Base-by-base conservation (phyloP, 306 rosid genomes). In the Heteromeles arbutifolia region DNA sequence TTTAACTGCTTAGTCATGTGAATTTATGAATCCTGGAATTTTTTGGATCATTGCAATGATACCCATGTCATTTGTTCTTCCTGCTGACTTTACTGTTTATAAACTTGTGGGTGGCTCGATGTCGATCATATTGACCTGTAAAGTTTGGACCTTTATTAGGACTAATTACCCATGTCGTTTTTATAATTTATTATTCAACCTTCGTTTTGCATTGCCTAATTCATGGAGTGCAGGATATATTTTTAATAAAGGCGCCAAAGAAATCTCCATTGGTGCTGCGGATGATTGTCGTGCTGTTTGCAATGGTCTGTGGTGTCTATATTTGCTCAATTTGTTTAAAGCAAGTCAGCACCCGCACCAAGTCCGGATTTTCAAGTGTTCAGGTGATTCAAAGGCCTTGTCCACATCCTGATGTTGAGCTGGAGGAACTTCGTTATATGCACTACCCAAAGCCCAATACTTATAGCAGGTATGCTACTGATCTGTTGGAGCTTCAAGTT, bases 271-370 rank as follows among this genome's bases (percentile, higher is more conserved):
- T 92, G 88, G 78, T 87, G 77, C 78, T 90, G 93, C 88, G 97
- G 87, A 79, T 91, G 89, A 74, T 82, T 53, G 93, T 90, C 11
- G 80, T 96, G 77, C 74, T 86, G 80, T 84, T 92, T 86, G 91
- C 90, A 64, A 92, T 92, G 98, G 85, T 92, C 62, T 90, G 96
- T 85, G 98, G 99, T 53, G 90, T 90, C 79, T 96, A 89, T 82
- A 92, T 96, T 75, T 96, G 92, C 84, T 84, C 96, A 34, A 84
- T 96, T 85, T 92, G 98, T 86, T 70, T 92, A 65, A 90, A 89
- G 87, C 99, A 96, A 83, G 80, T 92, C 74, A 88, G 89, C 84
- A 87, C 84, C 61, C 66, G 82, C 22, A 77, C 79, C 67, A 88
- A 70, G 76, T 70, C 81, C 21, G 90, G 92, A 17, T 72, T 86